Evolutionary conservation across 306 rosid species (phyloP), one percentile per base, ranked within the genome.

Genomic region (Canavalia gladiata): DNA sequence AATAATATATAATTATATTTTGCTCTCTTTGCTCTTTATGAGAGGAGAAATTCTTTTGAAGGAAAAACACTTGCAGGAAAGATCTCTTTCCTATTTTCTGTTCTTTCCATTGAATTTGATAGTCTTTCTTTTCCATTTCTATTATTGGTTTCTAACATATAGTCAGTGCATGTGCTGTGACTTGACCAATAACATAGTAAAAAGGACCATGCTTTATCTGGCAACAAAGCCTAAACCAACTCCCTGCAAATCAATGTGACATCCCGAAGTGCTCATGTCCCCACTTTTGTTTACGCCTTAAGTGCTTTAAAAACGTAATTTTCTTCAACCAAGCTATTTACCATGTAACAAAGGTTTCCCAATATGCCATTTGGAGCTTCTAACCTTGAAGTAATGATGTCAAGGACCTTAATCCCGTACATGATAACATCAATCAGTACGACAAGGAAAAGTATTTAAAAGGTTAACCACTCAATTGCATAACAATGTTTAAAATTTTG

Each of bases 351-450:
- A 56, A 60, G 33, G 68, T 59, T 73, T 58, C 55, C 31, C 58
- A 13, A 35, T 84, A 3, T 66, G 54, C 51, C 68, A 29, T 78
- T 67, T 49, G 33, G 49, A 49, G 47, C 62, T 66, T 49, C 74
- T 46, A 76, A 83, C 42, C 42, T 68, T 42, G 65, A 70, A 50
- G 70, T 87, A 56, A 76, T 72, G 57, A 46, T 82, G 60, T 25
- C 82, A 92, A 97, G 95, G 99, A 92, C 85, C 97, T 95, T 72
- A 92, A 92, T 74, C 98, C 98, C 55, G 84, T 95, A 88, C 92
- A 95, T 67, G 92, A 92, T 86, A 87, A 91, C 84, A 90, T 91
- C 85, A 58, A 73, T 80, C 86, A 41, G 65, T 58, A 82, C 1
- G 88, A 88, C 87, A 88, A 79, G 84, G 99, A 95, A 54, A 95